These are phyloP conservation scores for Komagataella kurtzmanii DNA, from an alignment of 805 yeast species.

Conservation along the genomic window DNA sequence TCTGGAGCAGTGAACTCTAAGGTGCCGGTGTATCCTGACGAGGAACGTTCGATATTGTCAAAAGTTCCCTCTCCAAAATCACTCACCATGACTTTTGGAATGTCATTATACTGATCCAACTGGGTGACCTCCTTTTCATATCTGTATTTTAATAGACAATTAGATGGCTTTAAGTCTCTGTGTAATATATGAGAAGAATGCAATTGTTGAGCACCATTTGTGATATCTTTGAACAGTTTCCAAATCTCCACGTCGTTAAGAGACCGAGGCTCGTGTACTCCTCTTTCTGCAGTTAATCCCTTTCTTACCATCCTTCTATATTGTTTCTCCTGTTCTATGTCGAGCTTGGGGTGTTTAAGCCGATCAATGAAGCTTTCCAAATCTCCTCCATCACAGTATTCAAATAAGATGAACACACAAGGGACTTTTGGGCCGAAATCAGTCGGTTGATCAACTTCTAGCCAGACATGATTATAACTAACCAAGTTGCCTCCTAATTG, in stretches of 20 bases:
- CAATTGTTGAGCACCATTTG: conserved; percentile 56
- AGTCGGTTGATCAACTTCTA: conserved; percentile 47
- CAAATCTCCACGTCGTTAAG: conserved; percentile 50
- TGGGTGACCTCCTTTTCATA: conserved; percentile 12
- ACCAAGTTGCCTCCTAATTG: conserved; percentile 38
- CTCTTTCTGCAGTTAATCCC: conserved; percentile 4
- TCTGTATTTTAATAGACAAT: conserved; percentile 46
- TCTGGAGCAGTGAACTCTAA: conserved; percentile 85
- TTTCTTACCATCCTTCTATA: conserved; percentile 11
- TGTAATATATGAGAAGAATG: conserved; percentile 73
- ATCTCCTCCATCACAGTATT: conserved; percentile 83
- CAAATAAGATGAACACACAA: conserved; percentile 66
- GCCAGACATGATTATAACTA: conserved; percentile 85
- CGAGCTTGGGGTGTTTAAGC: conserved; percentile 21
- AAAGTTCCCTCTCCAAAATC: conserved; percentile 86
- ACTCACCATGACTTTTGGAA: conserved; percentile 68
- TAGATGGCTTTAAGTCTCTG: conserved; percentile 82
- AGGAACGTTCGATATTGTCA: conserved; percentile 47
- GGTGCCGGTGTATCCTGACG: conserved; percentile 83
- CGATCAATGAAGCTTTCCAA: conserved; percentile 49
- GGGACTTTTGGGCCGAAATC: conserved; percentile 44
- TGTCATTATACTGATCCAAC: conserved; percentile 11
- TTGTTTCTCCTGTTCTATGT: conserved; percentile 23
- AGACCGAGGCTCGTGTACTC: conserved; percentile 7
- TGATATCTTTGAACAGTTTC: conserved; percentile 53